Percentiles rank a stretch among this genome's conserved stretches.
Conservation (phyloP, 345 rosid genomes). For the Hibiscus mutabilis region DNA sequence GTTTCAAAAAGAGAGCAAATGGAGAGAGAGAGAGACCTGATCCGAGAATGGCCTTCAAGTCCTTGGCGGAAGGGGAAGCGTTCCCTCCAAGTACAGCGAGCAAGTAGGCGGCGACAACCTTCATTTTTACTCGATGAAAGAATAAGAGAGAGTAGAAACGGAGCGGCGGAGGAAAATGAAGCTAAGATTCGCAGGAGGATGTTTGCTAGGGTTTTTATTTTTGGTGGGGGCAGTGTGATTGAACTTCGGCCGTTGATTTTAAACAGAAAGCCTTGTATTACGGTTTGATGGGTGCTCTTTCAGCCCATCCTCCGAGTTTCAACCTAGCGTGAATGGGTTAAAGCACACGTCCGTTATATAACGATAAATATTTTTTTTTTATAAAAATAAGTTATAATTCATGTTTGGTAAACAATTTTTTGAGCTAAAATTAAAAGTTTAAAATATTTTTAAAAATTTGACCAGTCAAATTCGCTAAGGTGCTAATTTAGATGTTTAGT, state of each 20-base stretch:
- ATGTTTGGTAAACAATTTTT: too few species aligned
- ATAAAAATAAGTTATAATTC: too few species aligned
- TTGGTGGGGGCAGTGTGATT: not conserved
- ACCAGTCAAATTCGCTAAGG: too few species aligned
- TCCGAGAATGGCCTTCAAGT: constrained; percentile 55
- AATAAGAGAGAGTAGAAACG: too few species aligned
- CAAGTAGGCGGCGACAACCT: constrained; percentile 68
- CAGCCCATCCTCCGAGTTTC: not conserved
- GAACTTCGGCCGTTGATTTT: not conserved
- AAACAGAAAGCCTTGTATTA: not conserved
- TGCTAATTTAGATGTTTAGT: too few species aligned
- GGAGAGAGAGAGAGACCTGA: constrained; percentile 33
- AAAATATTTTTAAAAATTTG: too few species aligned
- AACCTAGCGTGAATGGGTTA: not conserved
- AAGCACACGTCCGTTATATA: too few species aligned
- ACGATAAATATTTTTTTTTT: too few species aligned
- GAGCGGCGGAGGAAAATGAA: not conserved
- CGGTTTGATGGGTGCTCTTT: not conserved
- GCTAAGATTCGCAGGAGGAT: not conserved
- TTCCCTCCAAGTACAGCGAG: constrained; percentile 74
- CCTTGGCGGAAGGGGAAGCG: constrained; percentile 40
- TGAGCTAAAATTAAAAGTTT: too few species aligned
- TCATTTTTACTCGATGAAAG: constrained; percentile 30
- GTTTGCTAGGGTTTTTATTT: not conserved
- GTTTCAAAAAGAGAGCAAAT: not conserved